Percentiles rank a stretch among this genome's conserved stretches.
Evolutionary conservation across 2,329 filamentous ascomycete genomes (phyloP).

Genomic region (Dactylellina cionopaga): DNA sequence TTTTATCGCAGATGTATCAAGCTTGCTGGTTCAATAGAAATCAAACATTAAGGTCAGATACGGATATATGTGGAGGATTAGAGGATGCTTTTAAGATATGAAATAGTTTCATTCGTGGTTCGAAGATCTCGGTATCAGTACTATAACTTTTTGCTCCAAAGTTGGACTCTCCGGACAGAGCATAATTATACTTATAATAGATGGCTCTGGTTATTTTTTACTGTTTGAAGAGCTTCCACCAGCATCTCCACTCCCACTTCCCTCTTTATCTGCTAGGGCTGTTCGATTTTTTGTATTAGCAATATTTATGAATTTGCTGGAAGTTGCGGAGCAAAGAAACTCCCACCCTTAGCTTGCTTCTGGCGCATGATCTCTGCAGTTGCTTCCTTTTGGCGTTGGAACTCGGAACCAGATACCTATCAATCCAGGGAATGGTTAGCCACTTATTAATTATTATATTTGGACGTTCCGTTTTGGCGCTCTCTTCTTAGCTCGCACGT

Average conservation of each 20-base stretch:
- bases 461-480: no score
- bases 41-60: no score
- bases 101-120: no score
- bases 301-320: not conserved
- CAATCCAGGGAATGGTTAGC: slow-evolving; percentile 64
- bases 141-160: no score
- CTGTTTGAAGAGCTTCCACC: slow-evolving; percentile 10
- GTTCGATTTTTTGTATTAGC: slow-evolving; percentile 1
- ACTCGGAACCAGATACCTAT: slow-evolving; percentile 76
- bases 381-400: slow-evolving; percentile 78
- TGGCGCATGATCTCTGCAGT: slow-evolving; percentile 75
- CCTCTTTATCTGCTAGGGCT: slow-evolving; percentile 34
- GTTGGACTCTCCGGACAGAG: no score
- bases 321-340: not conserved
- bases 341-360: slow-evolving; percentile 66
- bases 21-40: no score
- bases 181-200: not conserved
- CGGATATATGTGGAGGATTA: no score
- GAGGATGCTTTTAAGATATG: no score
- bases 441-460: not conserved
- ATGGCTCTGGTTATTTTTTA: slow-evolving; percentile 15
- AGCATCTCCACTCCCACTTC: not conserved
- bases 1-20: no score
- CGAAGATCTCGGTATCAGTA: no score
- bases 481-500: no score